A percentile compares a stretch with the other conserved stretches of the same genome.
These are phyloP conservation scores for Babesia bigemina DNA, from an alignment of 169 alveolate genomes.

Conservation along the genomic window DNA sequence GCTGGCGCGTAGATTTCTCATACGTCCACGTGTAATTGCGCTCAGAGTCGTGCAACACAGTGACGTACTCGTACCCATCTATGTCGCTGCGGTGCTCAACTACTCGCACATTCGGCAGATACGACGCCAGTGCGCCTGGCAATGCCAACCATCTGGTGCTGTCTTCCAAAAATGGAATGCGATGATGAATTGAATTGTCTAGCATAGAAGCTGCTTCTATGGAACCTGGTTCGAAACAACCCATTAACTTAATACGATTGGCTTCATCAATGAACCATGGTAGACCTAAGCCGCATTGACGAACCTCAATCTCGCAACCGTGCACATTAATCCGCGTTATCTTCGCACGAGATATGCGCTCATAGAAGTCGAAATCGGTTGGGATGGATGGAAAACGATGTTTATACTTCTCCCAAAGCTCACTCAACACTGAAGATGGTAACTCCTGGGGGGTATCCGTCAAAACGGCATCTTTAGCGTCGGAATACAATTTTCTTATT, in stretches of 20 bases:
- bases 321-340: constrained; percentile 39
- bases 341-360: constrained; percentile 23
- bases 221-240: constrained; percentile 52
- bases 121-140: constrained; percentile 70
- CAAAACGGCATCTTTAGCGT: neutral
- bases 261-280: constrained; percentile 71
- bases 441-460: neutral
- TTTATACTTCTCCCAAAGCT: constrained; percentile 53
- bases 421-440: neutral
- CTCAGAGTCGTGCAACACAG: constrained; percentile 73
- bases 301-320: constrained; percentile 53
- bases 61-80: constrained; percentile 77
- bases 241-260: constrained; percentile 55
- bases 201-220: constrained; percentile 27
- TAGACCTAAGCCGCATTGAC: constrained; percentile 49
- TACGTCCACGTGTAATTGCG: constrained; percentile 78
- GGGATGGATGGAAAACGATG: constrained; percentile 42
- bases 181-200: constrained; percentile 4
- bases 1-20: constrained; percentile 32
- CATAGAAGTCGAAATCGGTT: constrained; percentile 30
- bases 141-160: constrained; percentile 69
- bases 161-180: constrained; percentile 42
- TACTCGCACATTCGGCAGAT: constrained; percentile 66
- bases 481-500: neutral
- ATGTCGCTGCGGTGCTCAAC: constrained; percentile 73